Evolutionary conservation across 805 yeast species (phyloP).

Genomic region (Yarrowia sp.): DNA sequence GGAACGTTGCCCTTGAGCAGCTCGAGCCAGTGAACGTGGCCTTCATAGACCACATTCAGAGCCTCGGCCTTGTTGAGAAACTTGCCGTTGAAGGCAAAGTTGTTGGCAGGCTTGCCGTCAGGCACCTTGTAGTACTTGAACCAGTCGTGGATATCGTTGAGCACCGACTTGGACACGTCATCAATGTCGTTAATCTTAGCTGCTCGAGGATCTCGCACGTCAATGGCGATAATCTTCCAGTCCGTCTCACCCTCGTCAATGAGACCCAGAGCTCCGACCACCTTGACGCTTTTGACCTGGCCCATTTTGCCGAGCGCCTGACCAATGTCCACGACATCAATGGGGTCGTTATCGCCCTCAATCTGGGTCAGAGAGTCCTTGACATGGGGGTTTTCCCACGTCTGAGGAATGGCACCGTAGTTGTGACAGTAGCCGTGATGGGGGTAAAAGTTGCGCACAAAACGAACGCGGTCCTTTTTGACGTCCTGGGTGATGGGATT

Average conservation of each 20-base stretch:
- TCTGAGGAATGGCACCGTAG: slow-evolving; percentile 60
- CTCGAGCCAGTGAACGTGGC: slow-evolving; percentile 64
- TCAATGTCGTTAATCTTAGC: slow-evolving; percentile 54
- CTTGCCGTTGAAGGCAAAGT: slow-evolving; percentile 70
- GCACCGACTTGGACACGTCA: slow-evolving; percentile 77
- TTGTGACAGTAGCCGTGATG: slow-evolving; percentile 81
- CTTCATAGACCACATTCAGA: slow-evolving; percentile 55
- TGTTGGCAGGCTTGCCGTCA: slow-evolving; percentile 71
- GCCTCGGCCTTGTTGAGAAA: slow-evolving; percentile 59
- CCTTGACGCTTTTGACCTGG: slow-evolving; percentile 81
- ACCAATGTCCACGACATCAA: slow-evolving; percentile 92
- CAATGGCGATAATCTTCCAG: slow-evolving; percentile 82
- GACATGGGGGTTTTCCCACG: slow-evolving; percentile 93
- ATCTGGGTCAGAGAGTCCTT: slow-evolving; percentile 46
- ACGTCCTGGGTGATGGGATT: slow-evolving; percentile 82
- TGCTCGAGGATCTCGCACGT: slow-evolving; percentile 63
- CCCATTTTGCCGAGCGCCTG: slow-evolving; percentile 55
- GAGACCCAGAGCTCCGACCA: slow-evolving; percentile 89
- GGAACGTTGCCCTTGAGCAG: slow-evolving; percentile 56
- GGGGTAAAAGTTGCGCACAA: slow-evolving; percentile 76
- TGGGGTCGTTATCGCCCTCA: slow-evolving; percentile 90
- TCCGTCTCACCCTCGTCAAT: slow-evolving; percentile 97
- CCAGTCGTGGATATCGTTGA: slow-evolving; percentile 70
- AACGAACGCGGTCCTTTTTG: slow-evolving; percentile 71
- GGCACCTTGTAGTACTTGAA: slow-evolving; percentile 81